These are phyloP conservation scores for Exserohilum rostratum DNA, from an alignment of 2,329 filamentous ascomycete genomes.

Conservation along the genomic window DNA sequence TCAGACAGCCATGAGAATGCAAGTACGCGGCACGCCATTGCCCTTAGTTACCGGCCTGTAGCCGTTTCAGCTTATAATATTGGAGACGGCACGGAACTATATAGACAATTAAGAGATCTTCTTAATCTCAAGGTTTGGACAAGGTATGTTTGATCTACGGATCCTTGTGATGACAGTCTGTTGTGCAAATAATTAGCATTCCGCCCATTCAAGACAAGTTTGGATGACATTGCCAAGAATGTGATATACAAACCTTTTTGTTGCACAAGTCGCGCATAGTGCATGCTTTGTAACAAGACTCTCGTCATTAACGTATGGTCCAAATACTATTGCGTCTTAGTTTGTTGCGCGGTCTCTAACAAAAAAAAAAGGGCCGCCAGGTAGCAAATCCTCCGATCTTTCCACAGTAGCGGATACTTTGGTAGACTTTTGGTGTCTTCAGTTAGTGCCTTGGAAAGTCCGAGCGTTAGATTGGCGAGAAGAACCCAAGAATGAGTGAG, in stretches of 20 bases:
- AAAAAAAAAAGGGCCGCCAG: conserved; percentile 2
- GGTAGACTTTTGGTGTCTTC: conserved; percentile 8
- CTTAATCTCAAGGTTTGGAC: too few species aligned
- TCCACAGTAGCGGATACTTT: conserved; percentile 19
- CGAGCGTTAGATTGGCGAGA: conserved; percentile 34
- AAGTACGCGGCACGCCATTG: neutral
- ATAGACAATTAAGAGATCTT: too few species aligned
- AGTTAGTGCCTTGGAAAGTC: conserved; percentile 1
- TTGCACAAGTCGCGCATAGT: neutral
- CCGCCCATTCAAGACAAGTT: neutral
- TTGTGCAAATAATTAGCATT: too few species aligned
- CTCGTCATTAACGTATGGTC: too few species aligned
- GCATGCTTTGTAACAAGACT: too few species aligned
- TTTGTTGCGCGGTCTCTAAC: neutral
- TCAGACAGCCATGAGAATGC: neutral
- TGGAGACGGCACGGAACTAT: neutral
- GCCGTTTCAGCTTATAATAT: neutral
- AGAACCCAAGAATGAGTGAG: conserved; percentile 16
- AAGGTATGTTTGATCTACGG: too few species aligned
- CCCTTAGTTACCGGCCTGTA: conserved; percentile 1
- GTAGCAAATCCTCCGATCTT: conserved; percentile 19
- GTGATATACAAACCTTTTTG: conserved; percentile 1
- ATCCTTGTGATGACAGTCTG: too few species aligned
- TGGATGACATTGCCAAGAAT: neutral
- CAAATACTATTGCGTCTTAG: too few species aligned